Base-by-base conservation (phyloP, 805 yeast genomes). In the Brettanomyces bruxellensis region DNA sequence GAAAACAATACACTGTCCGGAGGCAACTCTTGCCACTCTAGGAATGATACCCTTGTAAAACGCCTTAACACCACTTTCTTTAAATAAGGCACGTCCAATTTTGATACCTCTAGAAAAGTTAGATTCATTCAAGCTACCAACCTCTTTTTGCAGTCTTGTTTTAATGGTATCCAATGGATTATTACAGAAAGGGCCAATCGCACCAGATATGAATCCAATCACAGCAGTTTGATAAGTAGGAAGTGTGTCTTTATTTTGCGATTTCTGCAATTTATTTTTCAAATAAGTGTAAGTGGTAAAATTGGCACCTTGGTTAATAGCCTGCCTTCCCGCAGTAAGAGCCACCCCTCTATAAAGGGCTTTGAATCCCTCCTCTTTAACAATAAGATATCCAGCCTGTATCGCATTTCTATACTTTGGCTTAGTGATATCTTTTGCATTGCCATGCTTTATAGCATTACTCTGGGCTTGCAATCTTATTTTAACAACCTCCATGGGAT, bases 1-100 rank as follows among this genome's bases (percentile, higher is more conserved):
- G 71, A 91, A 91, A 14, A 97, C 93, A 47, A 91, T 98, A 47
- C 98, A 97, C 70, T 91, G 99, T 51, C 99, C 99, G 24, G 99
- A 97, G 11, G 99, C 99, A 45, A 91, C 99, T 71, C 99, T 84
- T 95, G 91, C 90, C 56, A 91, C 91, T 72, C 99, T 83, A 57
- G 99, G 99, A 24, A 97, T 89, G 62, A 91, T 91, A 70, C 99
- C 99, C 64, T 91, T 87, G 73, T 91, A 91, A 64, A 91, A 76
- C 38, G 96, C 95, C 46, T 76, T 73, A 55, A 81, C 70, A 55
- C 99, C 99, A 69, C 89, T 96, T 71, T 88, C 95, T 62, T 80
- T 81, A 55, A 90, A 71, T 66, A 91, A 75, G 59, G 83, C 90
- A 42, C 71, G 70, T 49, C 95, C 87, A 59, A 93, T 91, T 64